These are phyloP conservation scores for Trypanosoma theileri DNA, from an alignment of 208 protist genomes.

Conservation along the genomic window DNA sequence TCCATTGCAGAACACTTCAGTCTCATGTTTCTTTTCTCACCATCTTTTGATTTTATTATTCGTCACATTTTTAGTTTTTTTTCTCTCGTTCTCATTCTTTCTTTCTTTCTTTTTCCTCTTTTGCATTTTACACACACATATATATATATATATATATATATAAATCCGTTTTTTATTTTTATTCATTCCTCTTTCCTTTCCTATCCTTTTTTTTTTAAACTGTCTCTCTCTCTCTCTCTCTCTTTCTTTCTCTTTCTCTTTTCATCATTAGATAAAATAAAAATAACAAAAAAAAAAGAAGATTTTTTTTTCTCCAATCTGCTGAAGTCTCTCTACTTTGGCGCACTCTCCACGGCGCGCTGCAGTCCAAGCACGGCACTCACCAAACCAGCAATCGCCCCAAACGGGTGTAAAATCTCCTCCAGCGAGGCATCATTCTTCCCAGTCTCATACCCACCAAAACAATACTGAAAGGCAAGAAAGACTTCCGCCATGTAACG, in stretches of 20 bases:
- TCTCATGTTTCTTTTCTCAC: no score
- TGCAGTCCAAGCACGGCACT: constrained; percentile 65
- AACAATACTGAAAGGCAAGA: constrained; percentile 81
- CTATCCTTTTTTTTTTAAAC: not conserved
- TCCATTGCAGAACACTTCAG: no score
- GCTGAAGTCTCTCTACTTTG: no score
- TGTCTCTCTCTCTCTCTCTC: not conserved
- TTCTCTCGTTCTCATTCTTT: no score
- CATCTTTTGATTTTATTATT: no score
- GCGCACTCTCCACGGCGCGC: constrained; percentile 74
- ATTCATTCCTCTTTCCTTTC: not conserved
- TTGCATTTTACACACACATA: no score
- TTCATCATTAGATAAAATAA: no score
- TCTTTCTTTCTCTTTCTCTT: not conserved
- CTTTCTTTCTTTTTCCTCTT: no score
- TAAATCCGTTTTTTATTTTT: no score
- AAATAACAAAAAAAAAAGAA: no score
- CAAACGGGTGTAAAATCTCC: constrained; percentile 50
- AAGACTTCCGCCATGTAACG: constrained; percentile 79
- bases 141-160: not conserved
- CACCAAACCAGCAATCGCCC: constrained; percentile 66
- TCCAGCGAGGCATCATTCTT: constrained; percentile 54
- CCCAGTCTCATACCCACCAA: constrained; percentile 66
- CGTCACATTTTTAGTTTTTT: no score
- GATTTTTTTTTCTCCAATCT: not conserved